Conservation (phyloP, 108 stramenopile genomes). For the Phaeodactylum tricornutum region DNA sequence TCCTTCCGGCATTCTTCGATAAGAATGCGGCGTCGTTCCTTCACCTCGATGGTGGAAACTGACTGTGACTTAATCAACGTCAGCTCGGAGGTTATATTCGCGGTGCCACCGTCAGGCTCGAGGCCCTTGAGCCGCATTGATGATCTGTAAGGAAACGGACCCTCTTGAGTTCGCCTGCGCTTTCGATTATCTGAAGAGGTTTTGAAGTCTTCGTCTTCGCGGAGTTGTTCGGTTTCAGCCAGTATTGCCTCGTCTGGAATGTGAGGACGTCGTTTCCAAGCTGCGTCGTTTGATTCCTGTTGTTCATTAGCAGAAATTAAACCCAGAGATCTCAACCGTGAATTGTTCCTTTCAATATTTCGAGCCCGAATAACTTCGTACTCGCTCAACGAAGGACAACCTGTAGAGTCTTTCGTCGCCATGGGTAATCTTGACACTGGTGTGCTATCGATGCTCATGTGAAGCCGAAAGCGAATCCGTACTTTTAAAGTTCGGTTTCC, state of each 20-base stretch:
- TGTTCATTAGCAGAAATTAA: constrained; percentile 56
- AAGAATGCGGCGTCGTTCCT: constrained; percentile 26
- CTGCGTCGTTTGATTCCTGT: constrained; percentile 44
- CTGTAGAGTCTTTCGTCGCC: too few species aligned
- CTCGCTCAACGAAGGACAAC: too few species aligned
- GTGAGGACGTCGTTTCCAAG: constrained; percentile 15
- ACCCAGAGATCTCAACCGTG: constrained; percentile 47
- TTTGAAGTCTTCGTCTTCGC: not conserved
- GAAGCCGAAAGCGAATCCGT: too few species aligned
- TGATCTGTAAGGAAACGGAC: not conserved
- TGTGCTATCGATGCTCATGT: too few species aligned
- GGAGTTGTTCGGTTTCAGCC: not conserved
- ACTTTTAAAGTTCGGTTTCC: too few species aligned
- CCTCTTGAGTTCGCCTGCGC: not conserved
- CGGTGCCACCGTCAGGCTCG: not conserved
- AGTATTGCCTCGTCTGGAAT: too few species aligned
- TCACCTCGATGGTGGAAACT: not conserved
- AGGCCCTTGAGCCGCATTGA: constrained; percentile 8
- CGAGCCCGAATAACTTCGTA: constrained; percentile 49
- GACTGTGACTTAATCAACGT: not conserved
- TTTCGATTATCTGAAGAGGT: constrained; percentile 3
- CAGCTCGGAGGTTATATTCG: not conserved
- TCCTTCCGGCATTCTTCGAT: constrained; percentile 61
- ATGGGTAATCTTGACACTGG: too few species aligned
- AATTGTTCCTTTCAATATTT: constrained; percentile 78